phyloP scores from a whole-genome alignment of 1,284 basidiomycete species.

The Pseudozyma hubeiensis region DNA sequence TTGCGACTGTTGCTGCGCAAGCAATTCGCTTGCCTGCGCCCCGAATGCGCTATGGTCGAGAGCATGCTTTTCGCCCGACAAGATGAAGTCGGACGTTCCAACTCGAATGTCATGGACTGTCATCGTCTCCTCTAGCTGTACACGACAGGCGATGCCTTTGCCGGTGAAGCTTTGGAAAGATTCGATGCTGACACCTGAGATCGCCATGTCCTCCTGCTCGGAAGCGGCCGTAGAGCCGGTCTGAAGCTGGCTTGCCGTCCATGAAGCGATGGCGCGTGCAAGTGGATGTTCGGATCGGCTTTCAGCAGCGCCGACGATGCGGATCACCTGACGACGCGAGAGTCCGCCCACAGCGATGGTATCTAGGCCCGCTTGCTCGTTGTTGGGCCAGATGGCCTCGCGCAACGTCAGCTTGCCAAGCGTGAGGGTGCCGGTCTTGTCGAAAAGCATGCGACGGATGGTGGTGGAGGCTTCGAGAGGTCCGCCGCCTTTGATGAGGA shows the following conservation, averaged over 20 bases:
- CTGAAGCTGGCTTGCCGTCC: conserved; percentile 75
- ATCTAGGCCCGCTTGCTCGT: conserved; percentile 48
- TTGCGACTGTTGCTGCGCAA: conserved; percentile 43
- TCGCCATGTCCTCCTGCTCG: conserved; percentile 9
- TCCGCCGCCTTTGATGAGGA: conserved; percentile 95
- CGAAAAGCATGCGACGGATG: conserved; percentile 85
- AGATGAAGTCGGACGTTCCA: conserved; percentile 54
- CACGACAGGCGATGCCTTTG: conserved; percentile 77
- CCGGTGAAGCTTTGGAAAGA: conserved; percentile 89
- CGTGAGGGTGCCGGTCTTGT: conserved; percentile 98
- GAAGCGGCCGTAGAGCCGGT: neutral
- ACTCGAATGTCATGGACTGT: conserved; percentile 52
- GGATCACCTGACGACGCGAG: conserved; percentile 56
- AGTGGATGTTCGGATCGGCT: conserved; percentile 94
- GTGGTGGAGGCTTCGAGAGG: conserved; percentile 90
- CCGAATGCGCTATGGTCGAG: conserved; percentile 20
- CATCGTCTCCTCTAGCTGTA: conserved; percentile 48
- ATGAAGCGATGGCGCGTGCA: conserved; percentile 86
- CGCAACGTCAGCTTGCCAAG: conserved; percentile 83
- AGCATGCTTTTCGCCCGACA: conserved; percentile 13
- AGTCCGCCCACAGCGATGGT: conserved; percentile 32
- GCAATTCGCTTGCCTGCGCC: conserved; percentile 21
- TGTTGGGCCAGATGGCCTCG: conserved; percentile 80
- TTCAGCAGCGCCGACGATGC: conserved; percentile 85
- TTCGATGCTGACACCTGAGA: conserved; percentile 71